Conservation (phyloP, 2,329 filamentous ascomycete species). For the Aschersonia sp. region DNA sequence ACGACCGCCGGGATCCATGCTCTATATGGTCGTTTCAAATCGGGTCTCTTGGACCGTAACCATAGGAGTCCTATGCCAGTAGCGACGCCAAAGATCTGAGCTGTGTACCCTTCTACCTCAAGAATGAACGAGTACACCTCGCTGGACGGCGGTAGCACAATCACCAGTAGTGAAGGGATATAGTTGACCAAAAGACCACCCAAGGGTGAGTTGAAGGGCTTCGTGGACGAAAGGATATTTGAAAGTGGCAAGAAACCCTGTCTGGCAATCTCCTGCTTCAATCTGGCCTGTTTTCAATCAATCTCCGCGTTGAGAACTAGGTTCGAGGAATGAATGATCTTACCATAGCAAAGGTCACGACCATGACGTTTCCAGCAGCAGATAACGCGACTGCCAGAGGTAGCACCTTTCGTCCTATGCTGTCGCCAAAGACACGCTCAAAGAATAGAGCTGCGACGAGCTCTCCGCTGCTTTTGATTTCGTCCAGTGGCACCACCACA, state of each 20-base stretch:
- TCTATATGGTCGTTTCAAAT: conserved; percentile 48
- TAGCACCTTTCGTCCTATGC: conserved; percentile 41
- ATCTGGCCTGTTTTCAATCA: conserved; percentile 34
- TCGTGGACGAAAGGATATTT: conserved; percentile 44
- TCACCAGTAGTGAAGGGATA: conserved; percentile 53
- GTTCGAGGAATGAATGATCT: conserved; percentile 7
- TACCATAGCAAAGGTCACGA: conserved; percentile 55
- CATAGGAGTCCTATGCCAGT: conserved; percentile 43
- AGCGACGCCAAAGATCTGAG: conserved; percentile 44
- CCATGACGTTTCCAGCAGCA: conserved; percentile 58
- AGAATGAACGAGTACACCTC: conserved; percentile 61
- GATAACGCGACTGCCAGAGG: conserved; percentile 53
- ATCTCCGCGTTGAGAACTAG: not conserved
- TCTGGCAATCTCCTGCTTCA: conserved; percentile 60
- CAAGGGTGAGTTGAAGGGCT: conserved; percentile 51
- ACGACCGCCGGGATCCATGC: conserved; percentile 48
- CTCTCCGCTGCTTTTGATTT: conserved; percentile 52
- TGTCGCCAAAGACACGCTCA: conserved; percentile 44
- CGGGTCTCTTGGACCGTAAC: conserved; percentile 43
- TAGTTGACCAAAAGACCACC: conserved; percentile 57
- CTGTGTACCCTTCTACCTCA: conserved; percentile 56
- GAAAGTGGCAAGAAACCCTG: conserved; percentile 57
- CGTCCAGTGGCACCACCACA: conserved; percentile 46
- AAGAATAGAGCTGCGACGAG: conserved; percentile 57
- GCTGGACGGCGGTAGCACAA: conserved; percentile 46